phyloP scores from a whole-genome alignment of 1,139 yeast species.

The Suhomyces taliae region DNA sequence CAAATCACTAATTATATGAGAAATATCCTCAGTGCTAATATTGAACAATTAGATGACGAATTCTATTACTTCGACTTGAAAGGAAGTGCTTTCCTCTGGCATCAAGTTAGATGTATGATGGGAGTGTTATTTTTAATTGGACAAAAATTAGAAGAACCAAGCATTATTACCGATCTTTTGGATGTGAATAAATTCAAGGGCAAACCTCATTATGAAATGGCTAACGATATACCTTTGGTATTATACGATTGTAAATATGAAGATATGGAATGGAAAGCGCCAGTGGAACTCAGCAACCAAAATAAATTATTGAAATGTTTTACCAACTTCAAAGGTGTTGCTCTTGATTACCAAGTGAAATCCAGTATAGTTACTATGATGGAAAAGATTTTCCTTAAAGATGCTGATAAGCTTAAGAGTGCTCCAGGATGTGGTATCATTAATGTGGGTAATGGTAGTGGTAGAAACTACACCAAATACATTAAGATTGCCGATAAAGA shows the following conservation, averaged over 20 bases:
- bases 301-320: slow-evolving; percentile 23
- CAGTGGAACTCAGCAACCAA: slow-evolving; percentile 17
- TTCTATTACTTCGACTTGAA: slow-evolving; percentile 71
- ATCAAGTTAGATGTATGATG: slow-evolving; percentile 95
- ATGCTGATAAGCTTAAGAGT: slow-evolving; percentile 18
- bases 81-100: slow-evolving; percentile 96
- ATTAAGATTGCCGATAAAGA: slow-evolving; percentile 60
- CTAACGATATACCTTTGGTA: slow-evolving; percentile 86
- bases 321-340: slow-evolving; percentile 31
- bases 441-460: slow-evolving; percentile 73
- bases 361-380: slow-evolving; percentile 35
- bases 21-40: slow-evolving; percentile 52
- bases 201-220: slow-evolving; percentile 86
- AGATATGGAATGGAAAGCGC: slow-evolving; percentile 62
- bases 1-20: slow-evolving; percentile 79
- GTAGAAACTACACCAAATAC: slow-evolving; percentile 57
- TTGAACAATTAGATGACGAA: slow-evolving; percentile 44
- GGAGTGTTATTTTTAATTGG: slow-evolving; percentile 81
- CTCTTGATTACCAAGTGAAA: slow-evolving; percentile 38
- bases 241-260: slow-evolving; percentile 83
- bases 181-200: slow-evolving; percentile 59
- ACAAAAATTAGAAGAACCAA: slow-evolving; percentile 66
- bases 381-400: slow-evolving; percentile 23
- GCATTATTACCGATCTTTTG: slow-evolving; percentile 57
- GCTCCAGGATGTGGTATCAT: slow-evolving; percentile 34